Conservation (phyloP, 495 filamentous ascomycete species). For the Podospora anserina region DNA sequence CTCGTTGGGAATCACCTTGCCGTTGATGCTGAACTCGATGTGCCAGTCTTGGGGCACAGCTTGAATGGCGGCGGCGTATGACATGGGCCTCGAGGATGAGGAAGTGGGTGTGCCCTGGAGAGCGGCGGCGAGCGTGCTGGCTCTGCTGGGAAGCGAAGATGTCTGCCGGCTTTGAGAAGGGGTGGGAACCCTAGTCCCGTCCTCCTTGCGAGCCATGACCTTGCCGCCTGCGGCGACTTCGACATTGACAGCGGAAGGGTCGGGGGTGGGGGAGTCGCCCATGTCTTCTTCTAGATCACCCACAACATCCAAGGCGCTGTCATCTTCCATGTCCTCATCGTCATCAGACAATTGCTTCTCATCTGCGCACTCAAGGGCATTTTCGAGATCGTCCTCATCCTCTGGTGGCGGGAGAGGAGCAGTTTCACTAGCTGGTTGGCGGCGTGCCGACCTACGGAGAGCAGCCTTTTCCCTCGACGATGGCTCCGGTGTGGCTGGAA, state of each 20-base stretch:
- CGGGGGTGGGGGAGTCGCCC: slow-evolving; percentile 64
- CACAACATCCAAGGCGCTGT: slow-evolving; percentile 75
- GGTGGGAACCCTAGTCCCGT: slow-evolving; percentile 85
- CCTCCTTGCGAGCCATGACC: slow-evolving; percentile 94
- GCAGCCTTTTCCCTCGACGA: slow-evolving; percentile 49
- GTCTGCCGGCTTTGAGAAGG: slow-evolving; percentile 62
- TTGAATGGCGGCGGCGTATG: slow-evolving; percentile 81
- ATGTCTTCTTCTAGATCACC: slow-evolving; percentile 89
- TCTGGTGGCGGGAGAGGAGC: slow-evolving; percentile 51
- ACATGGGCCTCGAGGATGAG: slow-evolving; percentile 55
- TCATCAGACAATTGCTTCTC: slow-evolving; percentile 82
- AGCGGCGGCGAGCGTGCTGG: slow-evolving; percentile 48
- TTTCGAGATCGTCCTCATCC: slow-evolving; percentile 55
- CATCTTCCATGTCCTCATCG: slow-evolving; percentile 68
- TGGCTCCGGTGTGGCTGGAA: slow-evolving; percentile 39
- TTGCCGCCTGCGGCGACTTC: slow-evolving; percentile 88
- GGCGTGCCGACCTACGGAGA: slow-evolving; percentile 53
- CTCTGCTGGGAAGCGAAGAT: slow-evolving; percentile 33
- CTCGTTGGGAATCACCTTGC: slow-evolving; percentile 78
- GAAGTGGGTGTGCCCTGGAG: slow-evolving; percentile 51
- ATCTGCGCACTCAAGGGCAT: slow-evolving; percentile 88
- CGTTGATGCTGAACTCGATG: slow-evolving; percentile 89
- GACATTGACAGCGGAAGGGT: slow-evolving; percentile 87
- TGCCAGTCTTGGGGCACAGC: slow-evolving; percentile 91
- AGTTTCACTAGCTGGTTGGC: slow-evolving; percentile 47